Conservation (phyloP, 805 yeast species). For the Myxozyma neglecta region DNA sequence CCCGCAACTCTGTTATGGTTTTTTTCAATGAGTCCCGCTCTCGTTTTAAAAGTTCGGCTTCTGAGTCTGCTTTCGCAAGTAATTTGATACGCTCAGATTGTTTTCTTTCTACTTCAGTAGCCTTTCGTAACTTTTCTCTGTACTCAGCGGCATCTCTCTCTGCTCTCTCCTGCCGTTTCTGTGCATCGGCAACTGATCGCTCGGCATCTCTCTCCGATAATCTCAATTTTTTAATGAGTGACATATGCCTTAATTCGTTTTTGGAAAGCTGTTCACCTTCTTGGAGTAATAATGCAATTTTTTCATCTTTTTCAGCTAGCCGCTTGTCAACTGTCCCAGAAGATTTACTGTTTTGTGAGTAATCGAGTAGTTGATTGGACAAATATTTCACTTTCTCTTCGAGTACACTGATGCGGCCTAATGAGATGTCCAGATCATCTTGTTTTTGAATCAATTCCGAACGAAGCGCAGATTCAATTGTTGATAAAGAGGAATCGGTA, state of each 20-base stretch:
- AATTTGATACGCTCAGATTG: conserved; percentile 36
- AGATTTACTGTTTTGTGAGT: conserved; percentile 21
- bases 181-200: conserved; percentile 36
- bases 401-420: conserved; percentile 32
- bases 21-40: conserved; percentile 28
- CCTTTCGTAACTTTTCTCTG: conserved; percentile 36
- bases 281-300: conserved; percentile 62
- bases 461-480: background rate
- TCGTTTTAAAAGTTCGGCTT: conserved; percentile 28
- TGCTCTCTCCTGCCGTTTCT: conserved; percentile 36
- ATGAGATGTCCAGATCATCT: conserved; percentile 22
- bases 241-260: conserved; percentile 68
- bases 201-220: conserved; percentile 48
- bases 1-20: conserved; percentile 32
- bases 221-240: conserved; percentile 63
- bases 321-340: conserved; percentile 16
- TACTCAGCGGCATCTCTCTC: conserved; percentile 47
- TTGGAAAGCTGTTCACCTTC: conserved; percentile 76
- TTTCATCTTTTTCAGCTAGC: conserved; percentile 53
- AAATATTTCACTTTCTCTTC: conserved; percentile 40
- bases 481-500: background rate
- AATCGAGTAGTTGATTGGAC: conserved; percentile 33
- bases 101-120: conserved; percentile 26
- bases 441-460: conserved; percentile 23
- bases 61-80: conserved; percentile 31